Conservation (phyloP, 2,329 filamentous ascomycete species). For the Alternaria metachromatica region DNA sequence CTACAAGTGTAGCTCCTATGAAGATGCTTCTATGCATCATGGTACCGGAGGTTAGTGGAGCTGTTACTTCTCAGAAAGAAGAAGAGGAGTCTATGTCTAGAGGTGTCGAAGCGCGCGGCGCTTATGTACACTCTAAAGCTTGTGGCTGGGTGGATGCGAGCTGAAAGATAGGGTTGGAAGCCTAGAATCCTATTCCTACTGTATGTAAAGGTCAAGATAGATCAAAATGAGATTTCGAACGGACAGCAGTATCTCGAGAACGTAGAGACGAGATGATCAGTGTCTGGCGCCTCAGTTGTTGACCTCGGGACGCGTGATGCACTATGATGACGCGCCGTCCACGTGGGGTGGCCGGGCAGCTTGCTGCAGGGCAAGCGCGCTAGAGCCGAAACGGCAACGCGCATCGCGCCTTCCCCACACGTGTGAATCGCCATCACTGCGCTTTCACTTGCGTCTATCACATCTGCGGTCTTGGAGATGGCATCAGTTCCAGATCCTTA, state of each 20-base stretch:
- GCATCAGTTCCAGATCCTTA: not conserved
- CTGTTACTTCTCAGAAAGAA: not conserved
- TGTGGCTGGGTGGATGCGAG: conserved; percentile 2
- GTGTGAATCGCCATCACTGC: not conserved
- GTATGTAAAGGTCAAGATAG: not conserved
- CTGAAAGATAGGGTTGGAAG: not conserved
- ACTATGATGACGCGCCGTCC: conserved; percentile 14
- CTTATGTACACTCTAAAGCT: not conserved
- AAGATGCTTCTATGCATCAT: conserved; percentile 3
- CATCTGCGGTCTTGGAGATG: not conserved
- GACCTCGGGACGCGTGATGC: conserved; percentile 9
- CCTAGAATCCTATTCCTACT: not conserved
- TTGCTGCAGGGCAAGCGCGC: conserved; percentile 1
- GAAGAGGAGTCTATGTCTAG: not conserved
- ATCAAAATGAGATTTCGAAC: not conserved
- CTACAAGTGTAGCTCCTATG: conserved; percentile 17
- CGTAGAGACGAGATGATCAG: not conserved
- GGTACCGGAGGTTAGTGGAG: not conserved
- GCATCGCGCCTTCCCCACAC: not conserved
- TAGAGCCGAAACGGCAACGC: conserved; percentile 8
- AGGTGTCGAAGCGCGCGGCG: not conserved
- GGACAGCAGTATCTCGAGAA: not conserved
- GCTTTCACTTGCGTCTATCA: not conserved
- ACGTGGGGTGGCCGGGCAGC: not conserved
- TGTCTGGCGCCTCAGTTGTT: not conserved